Evolutionary conservation across 2,329 filamentous ascomycete species (phyloP).

Genomic region (Neurospora crassa): DNA sequence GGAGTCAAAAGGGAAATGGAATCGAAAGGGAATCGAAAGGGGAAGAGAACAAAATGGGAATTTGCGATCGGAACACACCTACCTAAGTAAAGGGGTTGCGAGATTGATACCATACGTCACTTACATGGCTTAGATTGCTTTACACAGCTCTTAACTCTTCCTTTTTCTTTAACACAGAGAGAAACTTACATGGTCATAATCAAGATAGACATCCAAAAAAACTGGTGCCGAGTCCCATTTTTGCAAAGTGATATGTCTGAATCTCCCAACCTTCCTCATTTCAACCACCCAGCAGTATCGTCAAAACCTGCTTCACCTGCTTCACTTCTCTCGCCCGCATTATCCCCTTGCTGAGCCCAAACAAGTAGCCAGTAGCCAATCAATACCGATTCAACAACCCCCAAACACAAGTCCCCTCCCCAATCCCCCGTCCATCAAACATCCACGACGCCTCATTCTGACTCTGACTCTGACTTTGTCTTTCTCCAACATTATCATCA

Average conservation of each 20-base stretch:
- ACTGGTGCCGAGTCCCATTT: background rate
- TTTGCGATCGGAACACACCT: too few species aligned
- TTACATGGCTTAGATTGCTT: background rate
- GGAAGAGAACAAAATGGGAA: too few species aligned
- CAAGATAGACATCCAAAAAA: background rate
- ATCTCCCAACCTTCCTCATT: background rate
- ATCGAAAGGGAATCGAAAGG: too few species aligned
- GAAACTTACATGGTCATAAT: background rate
- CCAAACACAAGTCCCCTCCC: slow-evolving; percentile 21
- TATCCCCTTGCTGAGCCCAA: too few species aligned
- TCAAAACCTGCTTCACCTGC: too few species aligned
- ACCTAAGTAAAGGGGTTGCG: too few species aligned
- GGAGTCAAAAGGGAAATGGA: too few species aligned
- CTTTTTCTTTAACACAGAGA: background rate
- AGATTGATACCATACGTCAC: background rate
- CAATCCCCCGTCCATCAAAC: slow-evolving; percentile 20
- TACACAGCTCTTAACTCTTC: background rate
- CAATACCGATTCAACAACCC: slow-evolving; percentile 21
- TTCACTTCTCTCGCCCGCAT: too few species aligned
- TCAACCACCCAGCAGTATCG: too few species aligned
- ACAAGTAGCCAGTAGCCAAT: background rate
- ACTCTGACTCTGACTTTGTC: too few species aligned
- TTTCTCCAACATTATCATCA: too few species aligned
- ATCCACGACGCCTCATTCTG: background rate
- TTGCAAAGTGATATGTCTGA: background rate